phyloP scores from a whole-genome alignment of 2,329 filamentous ascomycete genomes.

The Aspergillus chevalieri region DNA sequence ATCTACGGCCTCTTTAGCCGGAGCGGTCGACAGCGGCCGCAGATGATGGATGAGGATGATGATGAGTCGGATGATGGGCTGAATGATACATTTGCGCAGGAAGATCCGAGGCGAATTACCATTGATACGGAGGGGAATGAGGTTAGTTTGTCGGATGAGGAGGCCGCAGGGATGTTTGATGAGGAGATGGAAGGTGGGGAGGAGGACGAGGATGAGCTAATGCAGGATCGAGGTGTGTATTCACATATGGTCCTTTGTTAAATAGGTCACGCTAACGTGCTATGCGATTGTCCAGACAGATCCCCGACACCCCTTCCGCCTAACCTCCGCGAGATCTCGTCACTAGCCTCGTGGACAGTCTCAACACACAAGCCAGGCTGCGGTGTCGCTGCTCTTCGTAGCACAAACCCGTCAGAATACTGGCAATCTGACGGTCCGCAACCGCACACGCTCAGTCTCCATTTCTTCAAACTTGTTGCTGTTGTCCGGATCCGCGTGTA shows the following conservation, averaged over 20 bases:
- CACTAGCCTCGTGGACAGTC: slow-evolving; percentile 61
- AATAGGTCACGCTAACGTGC: background rate
- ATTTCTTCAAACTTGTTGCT: slow-evolving; percentile 53
- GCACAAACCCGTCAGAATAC: slow-evolving; percentile 52
- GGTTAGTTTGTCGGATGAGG: slow-evolving; percentile 15
- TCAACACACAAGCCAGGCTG: slow-evolving; percentile 59
- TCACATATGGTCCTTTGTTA: background rate
- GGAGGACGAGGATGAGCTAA: slow-evolving; percentile 26
- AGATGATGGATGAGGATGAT: slow-evolving; percentile 11
- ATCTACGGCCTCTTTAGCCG: slow-evolving; percentile 16
- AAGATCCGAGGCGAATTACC: slow-evolving; percentile 7
- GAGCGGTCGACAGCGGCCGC: slow-evolving; percentile 5
- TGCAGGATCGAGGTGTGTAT: slow-evolving; percentile 25
- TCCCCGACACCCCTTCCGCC: slow-evolving; percentile 32
- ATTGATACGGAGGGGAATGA: slow-evolving; percentile 13
- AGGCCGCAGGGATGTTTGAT: slow-evolving; percentile 11
- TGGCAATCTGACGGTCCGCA: slow-evolving; percentile 64
- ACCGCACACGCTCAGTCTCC: slow-evolving; percentile 57
- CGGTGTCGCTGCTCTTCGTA: slow-evolving; percentile 54
- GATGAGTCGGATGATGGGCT: slow-evolving; percentile 10
- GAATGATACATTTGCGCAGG: slow-evolving; percentile 3
- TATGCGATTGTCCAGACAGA: slow-evolving; percentile 18
- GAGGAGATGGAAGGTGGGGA: slow-evolving; percentile 19
- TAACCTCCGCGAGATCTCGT: slow-evolving; percentile 57
- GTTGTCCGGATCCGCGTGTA: slow-evolving; percentile 49